Base-by-base conservation (phyloP, 768 basidiomycete species). In the Mycena indigotica region DNA sequence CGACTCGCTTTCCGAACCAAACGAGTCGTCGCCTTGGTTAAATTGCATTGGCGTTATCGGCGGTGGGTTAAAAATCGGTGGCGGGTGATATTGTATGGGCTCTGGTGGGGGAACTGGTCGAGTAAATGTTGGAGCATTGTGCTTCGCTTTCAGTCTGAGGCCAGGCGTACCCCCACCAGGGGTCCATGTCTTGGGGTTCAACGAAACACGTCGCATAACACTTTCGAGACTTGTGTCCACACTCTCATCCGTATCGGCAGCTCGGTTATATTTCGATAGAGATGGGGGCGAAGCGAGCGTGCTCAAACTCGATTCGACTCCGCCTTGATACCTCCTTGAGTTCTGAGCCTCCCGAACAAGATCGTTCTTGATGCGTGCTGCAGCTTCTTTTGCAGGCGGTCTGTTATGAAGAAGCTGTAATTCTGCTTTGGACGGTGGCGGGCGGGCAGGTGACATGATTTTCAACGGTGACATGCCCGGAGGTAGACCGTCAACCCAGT, bases 351-450 rank as follows among this genome's bases (percentile, higher is more conserved):
- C 79, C 23, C 79, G 81, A 19, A 93, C 72, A 2, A 92, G 73
- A 68, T 88, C 86, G 28, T 77, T 77, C 50, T 83, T 80, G 51
- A 93, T 90, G 15, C 87, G 79, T 12, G 80, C 76, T 1, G 88
- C 89, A 3, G 90, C 91, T 57, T 86, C 84, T 66, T 82, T 87
- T 28, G 78, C 80, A 0, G 93, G 93, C 2, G 92, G 92, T 46
- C 83, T 81, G 1, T 83, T 81, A 32, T 80, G 69, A 51, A 79
- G 55, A 24, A 78, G 73, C 35, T 75, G 76, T n/a, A 80, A 74
- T 62, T 82, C 80, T 30, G 79, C 75, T 6, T 77, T 75, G 0
- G 80, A 79, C 39, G 77, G 72, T 10, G 79, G 77, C 15, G 80
- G 83, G 53, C 75, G 79, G 13, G 77, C 85, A 46, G 77, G 86